These are phyloP conservation scores for Tremellales sp. DNA, from an alignment of 1,284 basidiomycete genomes.

Conservation along the genomic window DNA sequence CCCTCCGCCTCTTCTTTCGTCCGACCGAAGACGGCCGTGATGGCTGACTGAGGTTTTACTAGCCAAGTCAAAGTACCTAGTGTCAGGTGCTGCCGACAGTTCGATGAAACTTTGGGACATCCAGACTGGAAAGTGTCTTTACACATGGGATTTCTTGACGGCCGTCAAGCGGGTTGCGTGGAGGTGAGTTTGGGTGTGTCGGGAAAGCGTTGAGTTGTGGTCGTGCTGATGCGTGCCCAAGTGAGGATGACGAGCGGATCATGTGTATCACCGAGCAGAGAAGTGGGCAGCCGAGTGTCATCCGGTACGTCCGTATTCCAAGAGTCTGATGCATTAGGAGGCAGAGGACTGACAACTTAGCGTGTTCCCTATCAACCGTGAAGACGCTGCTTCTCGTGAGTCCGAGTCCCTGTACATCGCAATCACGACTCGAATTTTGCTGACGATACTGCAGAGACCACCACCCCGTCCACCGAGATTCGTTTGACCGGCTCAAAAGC, in stretches of 20 bases:
- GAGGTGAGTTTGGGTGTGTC: constrained; percentile 44
- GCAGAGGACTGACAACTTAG: constrained; percentile 55
- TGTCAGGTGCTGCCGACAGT: constrained; percentile 86
- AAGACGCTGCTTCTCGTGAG: constrained; percentile 72
- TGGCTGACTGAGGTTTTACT: too few relatives aligned
- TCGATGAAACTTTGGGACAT: constrained; percentile 88
- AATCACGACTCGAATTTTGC: neutral
- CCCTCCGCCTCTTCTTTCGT: constrained; percentile 18
- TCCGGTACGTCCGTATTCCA: constrained; percentile 21
- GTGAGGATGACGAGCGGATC: constrained; percentile 76
- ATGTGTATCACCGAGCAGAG: constrained; percentile 96
- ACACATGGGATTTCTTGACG: constrained; percentile 95
- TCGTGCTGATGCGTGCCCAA: constrained; percentile 47
- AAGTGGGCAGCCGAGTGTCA: constrained; percentile 70
- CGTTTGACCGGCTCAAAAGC: constrained; percentile 90
- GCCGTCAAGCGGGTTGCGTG: constrained; percentile 88
- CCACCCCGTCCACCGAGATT: constrained; percentile 73
- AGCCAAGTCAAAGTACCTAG: constrained; percentile 80
- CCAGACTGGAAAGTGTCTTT: constrained; percentile 81
- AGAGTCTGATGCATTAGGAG: constrained; percentile 51
- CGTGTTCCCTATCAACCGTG: constrained; percentile 81
- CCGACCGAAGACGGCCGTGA: neutral
- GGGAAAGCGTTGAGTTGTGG: neutral
- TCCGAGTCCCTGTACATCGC: constrained; percentile 14
- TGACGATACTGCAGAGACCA: constrained; percentile 56